Evolutionary conservation across 257 asterid genomes (phyloP), one percentile per base, ranked within the genome.

Genomic region (Gynochthodes officinalis): DNA sequence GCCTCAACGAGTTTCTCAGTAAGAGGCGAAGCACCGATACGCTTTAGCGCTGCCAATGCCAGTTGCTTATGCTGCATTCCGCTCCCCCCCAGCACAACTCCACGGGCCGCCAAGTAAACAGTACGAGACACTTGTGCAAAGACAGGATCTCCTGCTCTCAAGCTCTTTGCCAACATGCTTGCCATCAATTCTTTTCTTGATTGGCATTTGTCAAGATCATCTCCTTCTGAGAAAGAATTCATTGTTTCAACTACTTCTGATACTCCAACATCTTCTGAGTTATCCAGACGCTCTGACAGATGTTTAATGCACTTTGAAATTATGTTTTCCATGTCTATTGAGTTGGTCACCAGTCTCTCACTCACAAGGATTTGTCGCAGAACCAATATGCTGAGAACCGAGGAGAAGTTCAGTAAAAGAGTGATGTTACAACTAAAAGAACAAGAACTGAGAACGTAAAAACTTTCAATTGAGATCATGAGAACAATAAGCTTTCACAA

Each of bases 141-240:
- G 60, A 92, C 69, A 1, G 89, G 81, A 72, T 92, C 96, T 4
- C 79, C 95, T 59, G 84, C 92, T 82, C 86, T 94, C 79, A 92
- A 79, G 77, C 91, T 86, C 79, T 84, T 92, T 76, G 86, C 74
- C 72, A 92, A 50, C 96, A 89, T 89, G 75, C 90, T 88, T 16
- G 73, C 81, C 88, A 89, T 89, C 21, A 92, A 74, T 50, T 89
- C 93, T 83, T 85, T 85, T 85, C 79, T 62, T 4, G 82, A 44
- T 62, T 82, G 83, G 64, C 78, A 78, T 73, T 78, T 82, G 48
- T 33, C 70, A 43, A 30, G 27, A 15, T 23, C 44, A 58, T 76
- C 88, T 28, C 52, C 57, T 23, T 67, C 70, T 13, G 64, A 59
- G 49, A 75, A 67, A 73, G 44, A 33, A 77, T 70, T 48, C 43